Conservation (phyloP, 2,329 filamentous ascomycete species). For the Didymella glomerata region DNA sequence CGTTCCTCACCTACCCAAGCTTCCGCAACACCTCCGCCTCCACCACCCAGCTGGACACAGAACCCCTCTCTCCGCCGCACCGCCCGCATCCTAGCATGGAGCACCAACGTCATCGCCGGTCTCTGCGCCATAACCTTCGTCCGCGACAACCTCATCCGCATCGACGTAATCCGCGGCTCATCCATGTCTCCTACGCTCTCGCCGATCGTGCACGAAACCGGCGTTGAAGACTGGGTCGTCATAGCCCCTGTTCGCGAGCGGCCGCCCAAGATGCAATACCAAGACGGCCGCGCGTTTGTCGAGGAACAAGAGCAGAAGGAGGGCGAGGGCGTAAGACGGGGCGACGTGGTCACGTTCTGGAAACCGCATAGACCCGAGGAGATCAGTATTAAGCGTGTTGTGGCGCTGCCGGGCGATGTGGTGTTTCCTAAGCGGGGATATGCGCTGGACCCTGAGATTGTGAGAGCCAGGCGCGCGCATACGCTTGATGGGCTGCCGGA, state of each 20-base stretch:
- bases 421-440: slow-evolving; percentile 61
- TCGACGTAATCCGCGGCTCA: slow-evolving; percentile 50
- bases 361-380: slow-evolving; percentile 72
- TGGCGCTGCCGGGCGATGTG: slow-evolving; percentile 81
- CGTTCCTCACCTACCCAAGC: slow-evolving; percentile 6
- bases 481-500: slow-evolving; percentile 44
- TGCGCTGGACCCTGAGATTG: slow-evolving; percentile 52
- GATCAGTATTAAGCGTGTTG: slow-evolving; percentile 80
- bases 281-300: slow-evolving; percentile 11
- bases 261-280: slow-evolving; percentile 27
- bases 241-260: slow-evolving; percentile 40
- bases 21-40: slow-evolving; percentile 2
- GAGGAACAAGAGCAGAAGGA: slow-evolving; percentile 3
- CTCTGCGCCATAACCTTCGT: slow-evolving; percentile 38
- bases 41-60: slow-evolving; percentile 20
- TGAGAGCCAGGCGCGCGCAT: slow-evolving; percentile 24
- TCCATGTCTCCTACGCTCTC: slow-evolving; percentile 59
- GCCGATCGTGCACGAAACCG: slow-evolving; percentile 52
- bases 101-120: slow-evolving; percentile 26
- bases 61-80: slow-evolving; percentile 15
- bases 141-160: slow-evolving; percentile 53
- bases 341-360: slow-evolving; percentile 57
- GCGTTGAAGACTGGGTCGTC: slow-evolving; percentile 50
- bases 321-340: slow-evolving; percentile 50
- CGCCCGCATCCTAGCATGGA: slow-evolving; percentile 25